Evolutionary conservation across 2,329 filamentous ascomycete species (phyloP), one percentile per base, ranked within the genome.

Genomic region (Beauveria bassiana): DNA sequence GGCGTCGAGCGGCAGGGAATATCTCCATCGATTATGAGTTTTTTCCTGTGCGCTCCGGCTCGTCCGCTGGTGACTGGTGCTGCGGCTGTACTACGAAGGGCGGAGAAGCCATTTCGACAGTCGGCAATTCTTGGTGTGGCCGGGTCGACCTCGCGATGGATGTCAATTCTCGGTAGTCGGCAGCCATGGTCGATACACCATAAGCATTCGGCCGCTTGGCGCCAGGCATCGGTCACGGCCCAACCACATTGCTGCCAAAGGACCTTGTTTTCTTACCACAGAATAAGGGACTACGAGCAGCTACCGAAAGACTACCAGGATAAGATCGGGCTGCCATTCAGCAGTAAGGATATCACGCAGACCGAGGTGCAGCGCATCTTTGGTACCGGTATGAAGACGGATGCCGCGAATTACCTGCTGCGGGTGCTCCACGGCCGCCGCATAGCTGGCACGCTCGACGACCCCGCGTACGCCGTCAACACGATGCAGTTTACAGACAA

Each of bases 391-490:
- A 73, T 86, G 51, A 71, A 74, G 63, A 69, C 75, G 1, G 65
- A 67, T 3, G 67, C 70, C 5, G 85, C 79, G 22, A 87, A 87
- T 68, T 73, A 72, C 50, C 70, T 87, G 49, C 71, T 88, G 55
- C 75, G 77, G 58, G 81, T 87, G 55, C 71, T 87, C 14, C 86
- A 88, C 68, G 86, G 85, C 9, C 79, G 84, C 42, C 78, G 86
- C 46, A 83, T 88, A 24, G 84, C 85, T 8, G 86, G 86, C 40
- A 86, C 85, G 3, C 74, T 88, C 47, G 79, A 84, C 12, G 85
- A 88, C 67, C 85, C 85, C 2, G 74, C 73, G 5, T 77, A 82
- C 53, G 72, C 73, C 42, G 65, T 72, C 28, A 79, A 84, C 65
- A 85, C 82, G 31, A 72, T 71, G 2, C 67, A 70, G 10, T 86